Conservation (phyloP, 1,284 basidiomycete genomes). For the Ustilago bromivora region DNA sequence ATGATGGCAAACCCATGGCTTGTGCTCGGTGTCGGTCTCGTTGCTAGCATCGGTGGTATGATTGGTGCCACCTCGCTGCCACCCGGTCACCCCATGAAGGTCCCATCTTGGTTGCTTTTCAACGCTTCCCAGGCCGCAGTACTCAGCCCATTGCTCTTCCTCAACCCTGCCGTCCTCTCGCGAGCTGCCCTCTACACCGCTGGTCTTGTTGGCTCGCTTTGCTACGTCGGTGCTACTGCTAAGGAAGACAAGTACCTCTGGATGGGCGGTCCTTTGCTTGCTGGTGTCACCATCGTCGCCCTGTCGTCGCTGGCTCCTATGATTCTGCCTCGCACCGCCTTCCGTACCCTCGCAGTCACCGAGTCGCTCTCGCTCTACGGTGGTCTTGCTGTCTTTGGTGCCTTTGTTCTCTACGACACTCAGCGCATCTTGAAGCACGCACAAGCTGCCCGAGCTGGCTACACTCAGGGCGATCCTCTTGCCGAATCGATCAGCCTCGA, state of each 20-base stretch:
- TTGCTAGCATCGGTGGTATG: slow-evolving; percentile 71
- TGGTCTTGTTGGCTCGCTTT: slow-evolving; percentile 82
- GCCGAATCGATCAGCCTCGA: slow-evolving; percentile 81
- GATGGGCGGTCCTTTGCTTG: slow-evolving; percentile 78
- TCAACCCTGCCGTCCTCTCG: slow-evolving; percentile 85
- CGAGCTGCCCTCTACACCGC: slow-evolving; percentile 89
- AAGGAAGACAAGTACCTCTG: slow-evolving; percentile 86
- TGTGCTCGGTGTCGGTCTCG: slow-evolving; percentile 83
- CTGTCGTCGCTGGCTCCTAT: slow-evolving; percentile 86
- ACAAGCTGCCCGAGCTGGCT: slow-evolving; percentile 78
- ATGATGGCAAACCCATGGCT: slow-evolving; percentile 89
- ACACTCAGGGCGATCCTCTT: slow-evolving; percentile 79
- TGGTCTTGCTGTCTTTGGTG: slow-evolving; percentile 86
- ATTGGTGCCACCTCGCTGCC: slow-evolving; percentile 67
- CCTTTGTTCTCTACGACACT: slow-evolving; percentile 88
- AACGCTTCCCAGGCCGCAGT: slow-evolving; percentile 87
- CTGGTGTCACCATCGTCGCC: slow-evolving; percentile 84
- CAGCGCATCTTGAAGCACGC: slow-evolving; percentile 83
- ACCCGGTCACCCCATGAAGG: slow-evolving; percentile 69
- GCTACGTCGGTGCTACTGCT: slow-evolving; percentile 89
- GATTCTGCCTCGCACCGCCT: slow-evolving; percentile 80
- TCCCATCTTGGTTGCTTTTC: slow-evolving; percentile 74
- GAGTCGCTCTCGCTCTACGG: slow-evolving; percentile 83
- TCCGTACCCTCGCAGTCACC: slow-evolving; percentile 80
- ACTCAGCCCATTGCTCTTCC: slow-evolving; percentile 78